A percentile compares a stretch with the other conserved stretches of the same genome.
These are phyloP conservation scores for Paspalum notatum DNA, from an alignment of 176 grass and related monocot species.

Conservation along the genomic window DNA sequence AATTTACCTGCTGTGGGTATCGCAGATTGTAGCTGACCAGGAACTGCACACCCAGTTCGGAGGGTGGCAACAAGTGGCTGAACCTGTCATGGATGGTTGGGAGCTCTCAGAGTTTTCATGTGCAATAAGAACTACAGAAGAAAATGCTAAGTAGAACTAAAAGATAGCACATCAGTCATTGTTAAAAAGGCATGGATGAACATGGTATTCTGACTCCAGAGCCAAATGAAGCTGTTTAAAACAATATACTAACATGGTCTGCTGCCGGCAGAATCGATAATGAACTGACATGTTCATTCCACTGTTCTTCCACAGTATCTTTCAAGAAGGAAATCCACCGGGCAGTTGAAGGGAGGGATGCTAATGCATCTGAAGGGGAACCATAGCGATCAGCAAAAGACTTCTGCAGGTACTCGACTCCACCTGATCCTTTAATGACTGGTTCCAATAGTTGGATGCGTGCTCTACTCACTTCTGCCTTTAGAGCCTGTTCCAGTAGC, in stretches of 20 bases:
- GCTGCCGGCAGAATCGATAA: slow-evolving; percentile 48
- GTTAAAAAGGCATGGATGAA: slow-evolving; percentile 9
- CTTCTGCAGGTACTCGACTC: slow-evolving; percentile 86
- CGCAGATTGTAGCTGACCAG: slow-evolving; percentile 31
- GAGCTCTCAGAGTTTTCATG: not conserved
- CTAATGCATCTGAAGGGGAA: slow-evolving; percentile 45
- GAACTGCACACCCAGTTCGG: slow-evolving; percentile 59
- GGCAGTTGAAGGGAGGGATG: slow-evolving; percentile 60
- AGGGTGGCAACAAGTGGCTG: slow-evolving; percentile 76
- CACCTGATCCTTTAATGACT: slow-evolving; percentile 80
- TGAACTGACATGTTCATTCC: slow-evolving; percentile 67
- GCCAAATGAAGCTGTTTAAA: not conserved
- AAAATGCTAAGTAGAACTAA: slow-evolving; percentile 7
- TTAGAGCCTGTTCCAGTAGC: slow-evolving; percentile 61
- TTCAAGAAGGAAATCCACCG: slow-evolving; percentile 65
- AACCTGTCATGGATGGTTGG: slow-evolving; percentile 46
- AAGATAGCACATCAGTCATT: not conserved
- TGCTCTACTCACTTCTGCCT: slow-evolving; percentile 72
- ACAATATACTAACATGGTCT: slow-evolving; percentile 58
- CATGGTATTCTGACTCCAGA: not conserved
- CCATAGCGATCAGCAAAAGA: slow-evolving; percentile 81
- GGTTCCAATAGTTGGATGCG: slow-evolving; percentile 73
- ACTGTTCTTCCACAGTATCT: slow-evolving; percentile 69
- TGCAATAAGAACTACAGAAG: not conserved
- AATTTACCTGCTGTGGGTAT: slow-evolving; percentile 35